phyloP scores from a whole-genome alignment of 225 moss, liverwort and hornwort genomes.

The Polytrichum formosum region DNA sequence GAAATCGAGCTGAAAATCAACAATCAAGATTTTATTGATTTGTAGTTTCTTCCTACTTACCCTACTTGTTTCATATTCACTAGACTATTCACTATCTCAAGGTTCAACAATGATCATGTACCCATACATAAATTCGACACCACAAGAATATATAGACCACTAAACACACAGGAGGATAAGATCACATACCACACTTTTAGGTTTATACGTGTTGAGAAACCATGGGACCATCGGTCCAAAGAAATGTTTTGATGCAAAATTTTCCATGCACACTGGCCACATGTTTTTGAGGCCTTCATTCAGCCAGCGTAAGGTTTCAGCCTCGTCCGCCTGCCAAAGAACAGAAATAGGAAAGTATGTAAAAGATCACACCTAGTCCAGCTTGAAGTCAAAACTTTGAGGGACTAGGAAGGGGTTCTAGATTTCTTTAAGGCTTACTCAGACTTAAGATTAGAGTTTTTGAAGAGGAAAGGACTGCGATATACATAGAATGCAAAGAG shows the following conservation, averaged over 20 bases:
- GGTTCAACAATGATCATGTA: too few relatives aligned
- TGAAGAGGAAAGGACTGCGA: too few relatives aligned
- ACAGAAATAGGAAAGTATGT: too few relatives aligned
- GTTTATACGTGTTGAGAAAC: slow-evolving; percentile 34
- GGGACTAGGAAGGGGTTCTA: too few relatives aligned
- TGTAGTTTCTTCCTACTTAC: too few relatives aligned
- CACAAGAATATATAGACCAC: background rate
- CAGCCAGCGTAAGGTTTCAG: slow-evolving; percentile 34
- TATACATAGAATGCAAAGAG: too few relatives aligned
- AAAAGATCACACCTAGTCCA: too few relatives aligned
- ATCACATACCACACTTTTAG: slow-evolving; percentile 27
- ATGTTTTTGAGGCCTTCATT: slow-evolving; percentile 35
- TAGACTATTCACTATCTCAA: too few relatives aligned
- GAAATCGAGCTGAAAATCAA: too few relatives aligned
- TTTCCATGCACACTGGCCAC: slow-evolving; percentile 41
- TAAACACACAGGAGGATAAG: slow-evolving; percentile 1
- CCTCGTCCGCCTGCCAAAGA: slow-evolving; percentile 16
- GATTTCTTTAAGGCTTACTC: background rate
- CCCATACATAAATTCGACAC: background rate
- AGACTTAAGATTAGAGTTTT: background rate
- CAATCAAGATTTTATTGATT: too few relatives aligned
- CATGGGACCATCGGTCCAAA: slow-evolving; percentile 30
- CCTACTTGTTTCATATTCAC: too few relatives aligned
- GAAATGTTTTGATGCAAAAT: slow-evolving; percentile 34
- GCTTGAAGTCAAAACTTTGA: too few relatives aligned